Conservation (phyloP, 2,329 filamentous ascomycete species). For the Sporothrix variecibatus region DNA sequence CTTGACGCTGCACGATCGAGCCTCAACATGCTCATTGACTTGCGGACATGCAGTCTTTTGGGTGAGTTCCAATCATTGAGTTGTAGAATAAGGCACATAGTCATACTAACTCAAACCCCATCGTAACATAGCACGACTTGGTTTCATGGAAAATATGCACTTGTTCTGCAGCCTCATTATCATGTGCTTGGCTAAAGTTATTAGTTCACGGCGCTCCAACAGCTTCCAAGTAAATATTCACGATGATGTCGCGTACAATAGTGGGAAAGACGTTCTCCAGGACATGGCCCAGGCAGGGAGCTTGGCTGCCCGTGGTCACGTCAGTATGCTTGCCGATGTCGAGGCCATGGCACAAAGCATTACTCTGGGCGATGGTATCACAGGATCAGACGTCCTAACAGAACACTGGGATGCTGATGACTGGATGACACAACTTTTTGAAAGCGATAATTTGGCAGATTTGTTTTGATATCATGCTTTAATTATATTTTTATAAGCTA, state of each 20-base stretch:
- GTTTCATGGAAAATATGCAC: constrained; percentile 26
- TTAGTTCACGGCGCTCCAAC: not conserved
- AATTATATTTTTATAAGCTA: not conserved
- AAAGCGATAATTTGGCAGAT: constrained; percentile 13
- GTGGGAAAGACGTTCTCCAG: constrained; percentile 13
- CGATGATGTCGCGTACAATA: not conserved
- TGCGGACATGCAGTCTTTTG: not conserved
- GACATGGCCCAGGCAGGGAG: constrained; percentile 16
- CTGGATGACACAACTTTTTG: constrained; percentile 19
- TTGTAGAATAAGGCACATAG: not conserved
- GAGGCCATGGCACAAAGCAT: constrained; percentile 17
- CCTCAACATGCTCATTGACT: not conserved
- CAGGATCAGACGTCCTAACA: not conserved
- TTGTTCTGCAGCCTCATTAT: constrained; percentile 21
- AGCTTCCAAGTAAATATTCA: not conserved
- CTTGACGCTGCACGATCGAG: constrained; percentile 9
- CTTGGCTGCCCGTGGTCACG: constrained; percentile 18
- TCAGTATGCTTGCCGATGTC: constrained; percentile 16
- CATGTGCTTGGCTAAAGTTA: constrained; percentile 14
- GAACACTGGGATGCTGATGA: constrained; percentile 21
- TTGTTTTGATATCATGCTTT: constrained; percentile 41
- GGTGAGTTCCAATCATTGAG: not conserved
- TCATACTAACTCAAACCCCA: not conserved
- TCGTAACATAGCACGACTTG: not conserved
- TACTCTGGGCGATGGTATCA: not conserved